Evolutionary conservation across 176 grass and related monocot species (phyloP), one percentile per base, ranked within the genome.

Genomic region (Eleusine coracana): DNA sequence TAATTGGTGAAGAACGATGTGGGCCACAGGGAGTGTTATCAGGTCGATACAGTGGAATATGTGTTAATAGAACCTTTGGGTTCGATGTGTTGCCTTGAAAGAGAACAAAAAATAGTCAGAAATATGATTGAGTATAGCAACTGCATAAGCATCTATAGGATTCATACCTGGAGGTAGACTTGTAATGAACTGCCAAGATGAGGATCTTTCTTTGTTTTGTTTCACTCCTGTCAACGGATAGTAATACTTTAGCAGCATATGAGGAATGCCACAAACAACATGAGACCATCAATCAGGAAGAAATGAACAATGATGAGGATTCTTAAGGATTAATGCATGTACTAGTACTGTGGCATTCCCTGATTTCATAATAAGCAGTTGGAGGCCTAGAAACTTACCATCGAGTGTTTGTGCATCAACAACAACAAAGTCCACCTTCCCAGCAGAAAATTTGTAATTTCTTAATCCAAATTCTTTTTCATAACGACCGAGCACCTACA

Each of bases 391-490:
- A 70, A 78, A 83, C 82, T 74, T 78, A 98, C 96, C 96, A 86
- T 98, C 96, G 80, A 98, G 92, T 66, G 92, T 93, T 95, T 98
- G 96, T 79, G 92, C 92, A 88, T 98, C 96, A 80, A 98, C 89
- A 80, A 93, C 87, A 89, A 98, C 73, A 85, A 98, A 95, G 66
- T 93, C 82, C 64, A 98, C 84, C 31, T 88, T 91, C 72, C 88
- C 88, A 75, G 88, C 73, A 63, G 91, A 87, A 73, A 98, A 92
- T 17, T 92, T 83, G 79, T 90, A 98, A 65, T 98, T 98, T 78
- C 96, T 98, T 84, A 74, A 59, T 76, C 91, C 89, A 85, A 98
- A 98, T 87, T 98, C 83, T 50, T 95, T 93, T 84, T 98, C 89
- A 63, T 95, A 93, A 29, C 85, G 92, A 82, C 58, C 88, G 31